Evolutionary conservation across 345 rosid genomes (phyloP), one percentile per base, ranked within the genome.

Genomic region (Ceriops zippeliana): DNA sequence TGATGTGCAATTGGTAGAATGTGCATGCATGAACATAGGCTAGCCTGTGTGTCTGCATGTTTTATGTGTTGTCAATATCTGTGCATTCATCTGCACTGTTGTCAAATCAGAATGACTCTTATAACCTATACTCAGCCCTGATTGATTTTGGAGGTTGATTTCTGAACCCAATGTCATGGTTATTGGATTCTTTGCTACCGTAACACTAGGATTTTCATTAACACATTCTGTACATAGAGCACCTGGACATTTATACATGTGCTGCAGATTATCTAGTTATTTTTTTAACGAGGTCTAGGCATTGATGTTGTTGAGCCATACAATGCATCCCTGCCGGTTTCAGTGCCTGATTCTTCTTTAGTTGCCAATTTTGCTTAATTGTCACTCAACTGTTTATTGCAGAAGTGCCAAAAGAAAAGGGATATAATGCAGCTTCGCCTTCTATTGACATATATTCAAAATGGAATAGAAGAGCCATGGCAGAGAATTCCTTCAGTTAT

Each of bases 381-480:
- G 56, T 34, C 17, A 56, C 65, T 58, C 31, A 66, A 51, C 46
- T 66, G 46, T 78, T 69, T 78, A 52, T 63, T 81, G 68, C 87
- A 89, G 96, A 76, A 66, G 70, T 73, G 80, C 72, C 81, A 70
- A 78, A 88, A 83, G 84, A 93, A 77, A 81, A 87, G 83, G 76
- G 89, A 86, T 56, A 71, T 76, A 51, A 78, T 56, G 77, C 79
- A 79, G 59, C 88, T 93, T 69, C 84, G 77, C 67, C 89, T 95
- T 69, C 80, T 95, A 62, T 80, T 95, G 85, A 78, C 81, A 77
- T 75, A 75, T 75, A 76, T 91, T 61, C 93, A 88, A 88, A 95
- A 91, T 83, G 97, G 90, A 68, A 87, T 91, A 60, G 69, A 82
- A 70, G 87, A 95, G 66, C 77, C 85, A 32, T 89, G 97, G 96